A percentile compares a stretch with the other conserved stretches of the same genome.
These are phyloP conservation scores for Talaromyces nanjingensis DNA, from an alignment of 495 filamentous ascomycete genomes.

Conservation along the genomic window DNA sequence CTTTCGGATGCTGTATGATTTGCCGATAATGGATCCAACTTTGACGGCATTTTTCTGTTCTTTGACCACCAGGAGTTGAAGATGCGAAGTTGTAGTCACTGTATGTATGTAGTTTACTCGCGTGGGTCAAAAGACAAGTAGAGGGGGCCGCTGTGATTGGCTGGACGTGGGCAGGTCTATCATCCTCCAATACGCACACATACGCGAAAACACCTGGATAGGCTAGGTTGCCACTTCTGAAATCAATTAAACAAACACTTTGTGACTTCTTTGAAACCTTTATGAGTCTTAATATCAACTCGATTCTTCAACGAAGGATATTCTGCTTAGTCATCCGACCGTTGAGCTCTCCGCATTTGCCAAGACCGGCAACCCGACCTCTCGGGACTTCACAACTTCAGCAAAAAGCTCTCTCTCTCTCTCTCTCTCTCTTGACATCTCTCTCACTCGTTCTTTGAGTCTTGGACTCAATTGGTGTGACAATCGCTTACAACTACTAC, in stretches of 20 bases:
- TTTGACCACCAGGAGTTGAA: neutral
- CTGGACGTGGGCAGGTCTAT: neutral
- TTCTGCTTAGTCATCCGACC: neutral
- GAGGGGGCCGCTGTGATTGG: neutral
- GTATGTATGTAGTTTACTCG: neutral
- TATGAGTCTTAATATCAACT: neutral
- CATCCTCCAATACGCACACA: neutral
- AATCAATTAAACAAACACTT: neutral
- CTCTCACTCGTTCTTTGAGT: neutral
- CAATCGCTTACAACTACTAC: neutral
- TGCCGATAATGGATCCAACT: neutral
- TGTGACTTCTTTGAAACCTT: neutral
- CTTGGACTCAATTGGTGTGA: neutral
- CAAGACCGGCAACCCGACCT: neutral
- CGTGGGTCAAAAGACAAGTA: neutral
- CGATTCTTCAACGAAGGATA: neutral
- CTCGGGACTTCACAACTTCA: neutral
- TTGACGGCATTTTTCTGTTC: neutral
- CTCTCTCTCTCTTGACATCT: neutral
- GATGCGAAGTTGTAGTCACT: neutral
- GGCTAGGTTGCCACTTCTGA: neutral
- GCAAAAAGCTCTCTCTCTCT: neutral
- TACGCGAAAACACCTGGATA: neutral
- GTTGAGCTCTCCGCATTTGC: conserved; percentile 4
- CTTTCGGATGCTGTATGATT: neutral